Evolutionary conservation across 2,329 filamentous ascomycete genomes (phyloP).

Genomic region (Penicillium sclerotigenum): DNA sequence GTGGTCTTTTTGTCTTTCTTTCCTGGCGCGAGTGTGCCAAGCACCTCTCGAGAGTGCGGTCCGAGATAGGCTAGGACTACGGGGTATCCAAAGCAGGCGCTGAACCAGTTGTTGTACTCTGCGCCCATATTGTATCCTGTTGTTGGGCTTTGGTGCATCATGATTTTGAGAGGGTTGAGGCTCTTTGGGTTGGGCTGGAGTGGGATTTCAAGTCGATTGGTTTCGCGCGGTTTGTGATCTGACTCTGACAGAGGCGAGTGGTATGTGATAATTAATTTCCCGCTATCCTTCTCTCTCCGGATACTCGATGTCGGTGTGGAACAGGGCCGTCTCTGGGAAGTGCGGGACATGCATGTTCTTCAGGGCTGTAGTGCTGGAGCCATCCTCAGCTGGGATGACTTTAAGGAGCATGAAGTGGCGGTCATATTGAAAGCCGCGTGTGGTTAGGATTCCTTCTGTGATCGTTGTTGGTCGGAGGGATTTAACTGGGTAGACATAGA

Average conservation of each 20-base stretch:
- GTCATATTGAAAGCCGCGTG: slow-evolving; percentile 64
- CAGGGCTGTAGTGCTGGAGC: slow-evolving; percentile 25
- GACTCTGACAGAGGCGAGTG: slow-evolving; percentile 21
- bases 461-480: slow-evolving; percentile 63
- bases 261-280: slow-evolving; percentile 45
- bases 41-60: slow-evolving; percentile 55
- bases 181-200: slow-evolving; percentile 51
- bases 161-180: slow-evolving; percentile 52
- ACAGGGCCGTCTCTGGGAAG: slow-evolving; percentile 61
- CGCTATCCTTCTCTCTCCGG: slow-evolving; percentile 19
- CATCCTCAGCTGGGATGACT: slow-evolving; percentile 35
- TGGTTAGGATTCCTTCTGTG: slow-evolving; percentile 52
- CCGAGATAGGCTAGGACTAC: slow-evolving; percentile 65
- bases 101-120: slow-evolving; percentile 64
- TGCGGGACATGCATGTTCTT: slow-evolving; percentile 59
- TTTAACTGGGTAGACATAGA: slow-evolving; percentile 74
- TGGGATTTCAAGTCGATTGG: slow-evolving; percentile 52
- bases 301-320: slow-evolving; percentile 55
- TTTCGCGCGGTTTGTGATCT: slow-evolving; percentile 21
- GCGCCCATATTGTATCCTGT: slow-evolving; percentile 62
- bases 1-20: slow-evolving; percentile 12
- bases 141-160: slow-evolving; percentile 59
- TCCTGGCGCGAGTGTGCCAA: slow-evolving; percentile 59
- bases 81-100: slow-evolving; percentile 60
- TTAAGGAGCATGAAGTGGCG: slow-evolving; percentile 68